Evolutionary conservation across 257 asterid genomes (phyloP).

Genomic region (Agastache rugosa): DNA sequence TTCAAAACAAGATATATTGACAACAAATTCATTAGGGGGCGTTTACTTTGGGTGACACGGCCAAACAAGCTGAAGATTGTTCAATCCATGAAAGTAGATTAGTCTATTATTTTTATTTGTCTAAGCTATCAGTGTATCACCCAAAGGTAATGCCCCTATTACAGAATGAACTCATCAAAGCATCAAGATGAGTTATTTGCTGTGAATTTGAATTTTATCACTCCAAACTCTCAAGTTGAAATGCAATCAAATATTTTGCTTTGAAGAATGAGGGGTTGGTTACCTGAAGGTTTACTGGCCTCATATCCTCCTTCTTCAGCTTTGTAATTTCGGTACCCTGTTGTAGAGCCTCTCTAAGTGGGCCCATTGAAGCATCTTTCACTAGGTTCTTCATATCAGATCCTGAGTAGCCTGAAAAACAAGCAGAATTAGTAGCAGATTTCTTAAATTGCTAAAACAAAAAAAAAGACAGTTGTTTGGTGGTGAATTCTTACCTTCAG

Average conservation of each 20-base stretch:
- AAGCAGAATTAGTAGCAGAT: slow-evolving; percentile 25
- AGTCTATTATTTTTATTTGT: too few species aligned
- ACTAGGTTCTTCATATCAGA: slow-evolving; percentile 98
- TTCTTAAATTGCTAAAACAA: slow-evolving; percentile 20
- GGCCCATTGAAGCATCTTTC: slow-evolving; percentile 99
- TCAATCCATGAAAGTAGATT: too few species aligned
- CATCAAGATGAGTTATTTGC: neutral
- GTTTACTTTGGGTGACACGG: too few species aligned
- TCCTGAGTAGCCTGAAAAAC: slow-evolving; percentile 87
- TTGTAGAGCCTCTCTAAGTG: slow-evolving; percentile 85
- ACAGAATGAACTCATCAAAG: neutral
- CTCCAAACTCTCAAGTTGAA: neutral
- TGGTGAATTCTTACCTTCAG: slow-evolving; percentile 66
- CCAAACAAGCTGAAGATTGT: too few species aligned
- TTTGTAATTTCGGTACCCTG: slow-evolving; percentile 83
- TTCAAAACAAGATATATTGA: neutral
- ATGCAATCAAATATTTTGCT: neutral
- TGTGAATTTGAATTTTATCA: neutral
- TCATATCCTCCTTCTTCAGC: slow-evolving; percentile 92
- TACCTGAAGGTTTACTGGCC: slow-evolving; percentile 84
- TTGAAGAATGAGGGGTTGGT: slow-evolving; percentile 10
- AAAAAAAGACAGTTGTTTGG: slow-evolving; percentile 29
- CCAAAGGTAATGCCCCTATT: neutral
- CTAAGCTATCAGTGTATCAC: too few species aligned
- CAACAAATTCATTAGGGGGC: too few species aligned